Conservation (phyloP, 163 green algal species). For the Prototheca stagnorum region DNA sequence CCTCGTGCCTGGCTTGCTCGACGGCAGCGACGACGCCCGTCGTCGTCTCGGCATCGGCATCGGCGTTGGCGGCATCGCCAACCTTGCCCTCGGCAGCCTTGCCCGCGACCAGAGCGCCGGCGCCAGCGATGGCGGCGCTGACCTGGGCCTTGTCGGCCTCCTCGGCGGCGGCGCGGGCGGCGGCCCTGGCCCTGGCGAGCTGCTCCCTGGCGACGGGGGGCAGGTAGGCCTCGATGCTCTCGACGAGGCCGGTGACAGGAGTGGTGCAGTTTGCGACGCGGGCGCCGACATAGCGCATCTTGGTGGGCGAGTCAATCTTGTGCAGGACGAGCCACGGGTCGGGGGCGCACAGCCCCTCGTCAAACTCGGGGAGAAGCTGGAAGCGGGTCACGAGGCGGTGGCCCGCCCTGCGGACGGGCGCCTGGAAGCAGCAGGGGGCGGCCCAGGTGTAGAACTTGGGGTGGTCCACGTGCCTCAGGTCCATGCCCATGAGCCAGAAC, state of each 20-base stretch:
- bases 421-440: conserved; percentile 34
- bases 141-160: no score
- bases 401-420: conserved; percentile 9
- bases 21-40: no score
- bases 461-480: conserved; percentile 35
- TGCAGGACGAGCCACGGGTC: conserved; percentile 36
- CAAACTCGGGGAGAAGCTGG: conserved; percentile 20
- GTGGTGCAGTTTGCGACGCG: conserved; percentile 6
- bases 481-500: conserved; percentile 37
- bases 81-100: not conserved
- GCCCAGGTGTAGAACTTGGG: conserved; percentile 29
- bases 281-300: conserved; percentile 33
- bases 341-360: conserved; percentile 20
- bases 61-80: not conserved
- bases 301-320: conserved; percentile 40
- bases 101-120: not conserved
- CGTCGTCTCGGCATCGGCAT: not conserved
- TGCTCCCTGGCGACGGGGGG: not conserved
- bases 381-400: conserved; percentile 23
- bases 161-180: no score
- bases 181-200: no score
- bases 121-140: no score
- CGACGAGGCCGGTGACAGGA: not conserved
- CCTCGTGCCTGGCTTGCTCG: no score
- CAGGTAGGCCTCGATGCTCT: conserved; percentile 2